Conservation (phyloP, 225 moss, liverwort and hornwort species). For the Physcomitrellopsis africana region DNA sequence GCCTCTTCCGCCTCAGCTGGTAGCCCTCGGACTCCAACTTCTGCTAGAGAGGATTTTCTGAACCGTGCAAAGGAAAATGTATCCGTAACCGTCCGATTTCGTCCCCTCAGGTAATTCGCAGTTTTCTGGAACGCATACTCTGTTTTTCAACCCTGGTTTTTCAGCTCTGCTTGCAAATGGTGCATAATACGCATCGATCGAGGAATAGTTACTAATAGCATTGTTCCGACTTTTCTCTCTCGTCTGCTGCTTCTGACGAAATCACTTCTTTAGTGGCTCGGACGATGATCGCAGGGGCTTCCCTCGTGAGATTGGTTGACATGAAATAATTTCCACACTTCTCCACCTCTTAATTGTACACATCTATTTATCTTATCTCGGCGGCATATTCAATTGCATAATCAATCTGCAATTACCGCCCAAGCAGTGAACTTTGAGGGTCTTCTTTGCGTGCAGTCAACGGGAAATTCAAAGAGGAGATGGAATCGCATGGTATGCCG, state of each 20-base stretch:
- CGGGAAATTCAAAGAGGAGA: slow-evolving; percentile 96
- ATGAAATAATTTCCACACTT: too few species aligned
- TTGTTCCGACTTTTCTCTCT: not conserved
- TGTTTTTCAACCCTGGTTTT: slow-evolving; percentile 6
- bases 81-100: slow-evolving; percentile 91
- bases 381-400: not conserved
- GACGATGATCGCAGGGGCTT: slow-evolving; percentile 17
- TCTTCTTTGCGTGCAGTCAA: slow-evolving; percentile 59
- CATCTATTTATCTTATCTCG: slow-evolving; percentile 8
- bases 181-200: slow-evolving; percentile 5
- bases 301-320: slow-evolving; percentile 17
- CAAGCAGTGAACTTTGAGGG: slow-evolving; percentile 15
- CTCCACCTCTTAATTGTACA: too few species aligned
- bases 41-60: slow-evolving; percentile 70
- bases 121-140: slow-evolving; percentile 11
- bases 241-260: not conserved
- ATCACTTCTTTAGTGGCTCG: not conserved
- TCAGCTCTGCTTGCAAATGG: slow-evolving; percentile 11
- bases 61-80: slow-evolving; percentile 93
- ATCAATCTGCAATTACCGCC: slow-evolving; percentile 7
- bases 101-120: slow-evolving; percentile 86
- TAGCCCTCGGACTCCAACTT: slow-evolving; percentile 88
- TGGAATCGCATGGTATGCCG: slow-evolving; percentile 98
- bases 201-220: not conserved
- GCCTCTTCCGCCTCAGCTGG: slow-evolving; percentile 69